A percentile compares a stretch with the other conserved stretches of the same genome.
These are phyloP conservation scores for Trichothecium roseum DNA, from an alignment of 2,329 filamentous ascomycete species.

Conservation along the genomic window DNA sequence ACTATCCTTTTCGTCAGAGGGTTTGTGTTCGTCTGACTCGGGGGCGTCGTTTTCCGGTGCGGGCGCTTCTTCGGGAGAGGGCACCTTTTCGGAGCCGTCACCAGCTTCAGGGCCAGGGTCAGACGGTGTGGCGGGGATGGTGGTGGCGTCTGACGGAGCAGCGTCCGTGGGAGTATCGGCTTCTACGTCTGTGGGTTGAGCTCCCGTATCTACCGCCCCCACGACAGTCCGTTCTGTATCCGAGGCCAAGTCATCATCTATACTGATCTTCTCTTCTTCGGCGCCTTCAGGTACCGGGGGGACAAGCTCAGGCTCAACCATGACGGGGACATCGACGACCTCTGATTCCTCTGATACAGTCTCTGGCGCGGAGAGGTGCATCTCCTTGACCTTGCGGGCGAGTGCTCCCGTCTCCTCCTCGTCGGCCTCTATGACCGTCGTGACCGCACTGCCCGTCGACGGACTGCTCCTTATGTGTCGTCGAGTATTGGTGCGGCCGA, in stretches of 20 bases:
- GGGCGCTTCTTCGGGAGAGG: no score
- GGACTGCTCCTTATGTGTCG: constrained; percentile 73
- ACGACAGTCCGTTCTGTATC: constrained; percentile 16
- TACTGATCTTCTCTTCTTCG: constrained; percentile 2
- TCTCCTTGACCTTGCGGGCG: constrained; percentile 31
- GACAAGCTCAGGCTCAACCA: constrained; percentile 21
- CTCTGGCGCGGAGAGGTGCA: constrained; percentile 41
- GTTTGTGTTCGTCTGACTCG: no score
- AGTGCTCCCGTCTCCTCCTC: constrained; percentile 55
- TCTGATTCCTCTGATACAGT: constrained; percentile 35
- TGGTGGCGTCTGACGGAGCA: constrained; percentile 2
- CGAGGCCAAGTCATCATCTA: constrained; percentile 7
- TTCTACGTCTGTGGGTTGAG: constrained; percentile 11
- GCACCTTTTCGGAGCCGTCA: no score
- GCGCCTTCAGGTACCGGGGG: neutral
- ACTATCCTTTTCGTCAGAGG: no score
- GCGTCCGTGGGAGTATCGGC: constrained; percentile 4
- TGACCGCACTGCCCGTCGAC: constrained; percentile 67
- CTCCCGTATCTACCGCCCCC: constrained; percentile 10
- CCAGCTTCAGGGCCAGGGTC: no score
- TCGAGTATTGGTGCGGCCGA: constrained; percentile 61
- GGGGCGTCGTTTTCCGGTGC: no score
- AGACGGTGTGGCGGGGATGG: no score
- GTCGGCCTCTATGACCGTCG: constrained; percentile 72
- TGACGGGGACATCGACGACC: constrained; percentile 27